phyloP scores from a whole-genome alignment of 169 alveolate species.

The Plasmodium vivax region DNA sequence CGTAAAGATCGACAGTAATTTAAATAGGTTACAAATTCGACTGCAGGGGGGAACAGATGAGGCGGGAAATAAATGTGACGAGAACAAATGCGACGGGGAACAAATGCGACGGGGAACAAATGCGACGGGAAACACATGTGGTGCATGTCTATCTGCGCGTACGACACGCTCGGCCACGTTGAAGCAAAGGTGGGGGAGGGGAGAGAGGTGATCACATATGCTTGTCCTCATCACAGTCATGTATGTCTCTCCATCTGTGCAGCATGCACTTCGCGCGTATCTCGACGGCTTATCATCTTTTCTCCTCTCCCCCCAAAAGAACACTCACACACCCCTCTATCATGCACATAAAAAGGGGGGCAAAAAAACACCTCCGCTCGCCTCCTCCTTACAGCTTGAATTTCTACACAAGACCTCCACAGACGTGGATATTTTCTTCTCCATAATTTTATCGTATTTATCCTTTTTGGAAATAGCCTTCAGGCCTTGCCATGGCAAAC shows the following conservation, averaged over 20 bases:
- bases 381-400: conserved; percentile 79
- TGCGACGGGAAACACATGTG: neutral
- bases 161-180: neutral
- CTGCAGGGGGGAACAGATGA: conserved; percentile 65
- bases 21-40: conserved; percentile 93
- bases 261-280: neutral
- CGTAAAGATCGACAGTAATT: conserved; percentile 95
- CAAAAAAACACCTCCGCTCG: neutral
- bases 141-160: neutral
- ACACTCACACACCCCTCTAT: neutral
- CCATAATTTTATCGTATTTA: conserved; percentile 98
- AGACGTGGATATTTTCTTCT: conserved; percentile 97
- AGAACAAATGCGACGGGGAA: neutral
- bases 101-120: neutral
- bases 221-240: neutral
- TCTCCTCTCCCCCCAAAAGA: neutral
- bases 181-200: neutral
- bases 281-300: neutral
- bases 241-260: neutral
- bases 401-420: conserved; percentile 96
- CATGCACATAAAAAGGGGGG: neutral
- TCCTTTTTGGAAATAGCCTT: conserved; percentile 96
- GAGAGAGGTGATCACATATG: neutral
- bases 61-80: no score
- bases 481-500: conserved; percentile 99